Percentiles rank a stretch among this genome's conserved stretches.
phyloP scores from a whole-genome alignment of 2,329 filamentous ascomycete genomes.

The Pseudogymnoascus verrucosus region DNA sequence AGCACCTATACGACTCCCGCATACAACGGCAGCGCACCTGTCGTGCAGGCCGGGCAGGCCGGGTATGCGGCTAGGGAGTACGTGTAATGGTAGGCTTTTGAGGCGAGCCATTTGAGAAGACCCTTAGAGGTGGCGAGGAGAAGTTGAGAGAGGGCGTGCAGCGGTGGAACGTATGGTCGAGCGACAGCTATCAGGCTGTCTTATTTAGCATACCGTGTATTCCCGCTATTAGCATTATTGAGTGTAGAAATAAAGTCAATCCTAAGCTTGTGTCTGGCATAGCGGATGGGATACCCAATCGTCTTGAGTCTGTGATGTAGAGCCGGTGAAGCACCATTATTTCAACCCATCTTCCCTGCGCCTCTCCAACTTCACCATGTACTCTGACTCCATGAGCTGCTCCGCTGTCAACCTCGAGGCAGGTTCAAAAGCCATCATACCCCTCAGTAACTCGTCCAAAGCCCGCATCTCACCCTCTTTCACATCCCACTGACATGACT shows the following conservation, averaged over 20 bases:
- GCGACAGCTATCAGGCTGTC: not conserved
- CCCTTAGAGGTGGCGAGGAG: not conserved
- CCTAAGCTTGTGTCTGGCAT: not conserved
- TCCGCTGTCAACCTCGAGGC: not conserved
- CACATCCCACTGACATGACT: not conserved
- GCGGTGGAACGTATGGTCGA: not conserved
- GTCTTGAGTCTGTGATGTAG: not conserved
- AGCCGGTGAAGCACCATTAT: not conserved
- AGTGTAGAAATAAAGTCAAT: not conserved
- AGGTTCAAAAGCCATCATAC: constrained; percentile 9
- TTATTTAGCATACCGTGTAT: not conserved
- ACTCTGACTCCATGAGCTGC: constrained; percentile 1
- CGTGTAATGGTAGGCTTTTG: not conserved
- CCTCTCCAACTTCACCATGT: not conserved
- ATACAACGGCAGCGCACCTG: not conserved
- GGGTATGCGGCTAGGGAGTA: not conserved
- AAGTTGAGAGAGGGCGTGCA: not conserved
- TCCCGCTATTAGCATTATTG: not conserved
- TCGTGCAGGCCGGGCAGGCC: not conserved
- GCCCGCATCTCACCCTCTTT: constrained; percentile 7
- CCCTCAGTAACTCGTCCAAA: constrained; percentile 11
- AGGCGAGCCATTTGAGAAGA: not conserved
- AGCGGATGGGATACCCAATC: not conserved
- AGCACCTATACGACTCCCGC: not conserved
- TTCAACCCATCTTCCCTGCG: not conserved